phyloP scores from a whole-genome alignment of 768 basidiomycete species.

The Guyanaporus albipodus region DNA sequence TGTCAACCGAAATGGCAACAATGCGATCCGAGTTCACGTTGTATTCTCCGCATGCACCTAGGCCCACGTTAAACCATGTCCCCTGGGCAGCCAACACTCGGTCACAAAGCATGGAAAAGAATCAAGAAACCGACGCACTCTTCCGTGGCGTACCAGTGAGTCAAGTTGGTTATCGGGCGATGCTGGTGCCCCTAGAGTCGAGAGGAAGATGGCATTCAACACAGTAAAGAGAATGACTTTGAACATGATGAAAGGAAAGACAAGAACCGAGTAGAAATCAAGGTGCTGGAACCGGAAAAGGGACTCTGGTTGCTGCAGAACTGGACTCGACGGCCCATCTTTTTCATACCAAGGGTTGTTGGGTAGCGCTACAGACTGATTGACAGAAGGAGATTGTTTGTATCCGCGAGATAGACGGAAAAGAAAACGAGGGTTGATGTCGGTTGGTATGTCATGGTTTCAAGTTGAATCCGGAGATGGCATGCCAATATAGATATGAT shows the following conservation, averaged over 20 bases:
- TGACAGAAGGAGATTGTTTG: no score
- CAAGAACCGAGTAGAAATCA: not conserved
- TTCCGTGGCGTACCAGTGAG: slow-evolving; percentile 48
- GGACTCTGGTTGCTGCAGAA: not conserved
- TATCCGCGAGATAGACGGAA: no score
- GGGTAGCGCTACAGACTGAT: no score
- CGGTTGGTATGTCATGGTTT: no score
- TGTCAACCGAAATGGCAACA: slow-evolving; percentile 48
- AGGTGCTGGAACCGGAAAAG: not conserved
- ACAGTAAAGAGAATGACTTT: slow-evolving; percentile 27
- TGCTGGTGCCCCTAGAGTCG: slow-evolving; percentile 37
- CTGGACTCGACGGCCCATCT: no score
- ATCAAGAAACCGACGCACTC: slow-evolving; percentile 37
- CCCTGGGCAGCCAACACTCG: slow-evolving; percentile 38
- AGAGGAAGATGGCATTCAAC: slow-evolving; percentile 40
- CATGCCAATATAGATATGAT: no score
- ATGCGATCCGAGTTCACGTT: slow-evolving; percentile 48
- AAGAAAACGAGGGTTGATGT: no score
- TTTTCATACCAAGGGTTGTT: no score
- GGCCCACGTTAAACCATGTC: slow-evolving; percentile 55
- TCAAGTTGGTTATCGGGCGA: slow-evolving; percentile 34
- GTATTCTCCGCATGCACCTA: slow-evolving; percentile 59
- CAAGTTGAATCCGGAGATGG: no score
- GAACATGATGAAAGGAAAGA: slow-evolving; percentile 12
- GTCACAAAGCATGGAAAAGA: not conserved